Percentiles rank a stretch among this genome's conserved stretches.
Evolutionary conservation across 208 protist species (phyloP).

Genomic region (Leishmania tarentolae): DNA sequence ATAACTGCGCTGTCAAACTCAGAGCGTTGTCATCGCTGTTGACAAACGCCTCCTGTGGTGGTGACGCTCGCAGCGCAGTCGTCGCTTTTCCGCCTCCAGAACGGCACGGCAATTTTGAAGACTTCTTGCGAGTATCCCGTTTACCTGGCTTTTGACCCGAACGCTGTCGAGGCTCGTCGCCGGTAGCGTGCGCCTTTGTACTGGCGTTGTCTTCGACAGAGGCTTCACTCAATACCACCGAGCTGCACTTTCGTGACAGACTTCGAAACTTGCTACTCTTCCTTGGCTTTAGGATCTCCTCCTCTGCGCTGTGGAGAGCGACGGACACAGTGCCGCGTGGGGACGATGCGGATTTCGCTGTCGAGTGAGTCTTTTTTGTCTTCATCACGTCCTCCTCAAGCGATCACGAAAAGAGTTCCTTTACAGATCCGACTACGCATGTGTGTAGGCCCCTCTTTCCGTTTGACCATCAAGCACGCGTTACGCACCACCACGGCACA

Average conservation of each 20-base stretch:
- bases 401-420: background rate
- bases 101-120: background rate
- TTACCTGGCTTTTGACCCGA: background rate
- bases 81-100: background rate
- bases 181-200: background rate
- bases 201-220: background rate
- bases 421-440: background rate
- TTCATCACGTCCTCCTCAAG: background rate
- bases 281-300: background rate
- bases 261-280: background rate
- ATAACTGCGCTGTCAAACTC: background rate
- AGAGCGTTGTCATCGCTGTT: background rate
- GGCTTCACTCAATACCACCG: background rate
- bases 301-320: background rate
- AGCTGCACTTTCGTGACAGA: background rate
- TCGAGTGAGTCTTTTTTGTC: background rate
- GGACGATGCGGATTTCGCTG: background rate
- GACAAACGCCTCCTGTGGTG: too few species aligned
- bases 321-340: background rate
- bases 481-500: background rate
- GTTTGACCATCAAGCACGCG: background rate
- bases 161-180: background rate
- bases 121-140: background rate
- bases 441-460: background rate
- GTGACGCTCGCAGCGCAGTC: background rate